phyloP scores from a whole-genome alignment of 2,329 filamentous ascomycete genomes.

The Myriosclerotinia curreyana region DNA sequence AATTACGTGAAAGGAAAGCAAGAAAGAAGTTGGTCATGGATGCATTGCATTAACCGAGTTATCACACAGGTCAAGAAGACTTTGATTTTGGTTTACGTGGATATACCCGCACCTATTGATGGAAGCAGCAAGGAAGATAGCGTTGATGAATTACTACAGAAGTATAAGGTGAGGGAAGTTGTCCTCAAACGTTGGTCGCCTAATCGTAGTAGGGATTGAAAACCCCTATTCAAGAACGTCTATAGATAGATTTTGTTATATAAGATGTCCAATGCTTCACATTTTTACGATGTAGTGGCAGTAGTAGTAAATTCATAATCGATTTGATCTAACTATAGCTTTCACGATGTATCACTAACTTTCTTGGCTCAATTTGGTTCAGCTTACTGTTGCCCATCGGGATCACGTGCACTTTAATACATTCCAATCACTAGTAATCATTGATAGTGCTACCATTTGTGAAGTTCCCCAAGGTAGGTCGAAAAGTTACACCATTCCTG shows the following conservation, averaged over 20 bases:
- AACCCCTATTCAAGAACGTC: background rate
- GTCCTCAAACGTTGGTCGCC: conserved; percentile 79
- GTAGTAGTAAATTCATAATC: too few relatives aligned
- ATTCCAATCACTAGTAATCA: background rate
- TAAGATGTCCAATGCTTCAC: background rate
- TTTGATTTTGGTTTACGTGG: conserved; percentile 84
- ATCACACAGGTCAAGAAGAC: conserved; percentile 89
- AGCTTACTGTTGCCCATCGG: too few relatives aligned
- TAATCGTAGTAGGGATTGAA: conserved; percentile 52
- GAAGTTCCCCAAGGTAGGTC: background rate
- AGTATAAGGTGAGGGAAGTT: conserved; percentile 77
- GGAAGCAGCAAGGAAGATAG: conserved; percentile 49
- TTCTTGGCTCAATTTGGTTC: too few relatives aligned
- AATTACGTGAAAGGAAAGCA: conserved; percentile 51
- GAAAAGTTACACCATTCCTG: conserved; percentile 13
- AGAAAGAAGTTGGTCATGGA: conserved; percentile 68
- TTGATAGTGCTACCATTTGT: background rate
- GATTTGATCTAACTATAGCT: too few relatives aligned
- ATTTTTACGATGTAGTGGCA: background rate
- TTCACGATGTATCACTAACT: background rate
- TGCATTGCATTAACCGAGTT: conserved; percentile 87
- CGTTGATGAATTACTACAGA: conserved; percentile 60
- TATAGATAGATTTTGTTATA: background rate
- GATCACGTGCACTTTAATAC: too few relatives aligned
- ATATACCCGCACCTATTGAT: conserved; percentile 69